These are phyloP conservation scores for Aspergillus olivimuriae DNA, from an alignment of 495 filamentous ascomycete genomes.

Conservation along the genomic window DNA sequence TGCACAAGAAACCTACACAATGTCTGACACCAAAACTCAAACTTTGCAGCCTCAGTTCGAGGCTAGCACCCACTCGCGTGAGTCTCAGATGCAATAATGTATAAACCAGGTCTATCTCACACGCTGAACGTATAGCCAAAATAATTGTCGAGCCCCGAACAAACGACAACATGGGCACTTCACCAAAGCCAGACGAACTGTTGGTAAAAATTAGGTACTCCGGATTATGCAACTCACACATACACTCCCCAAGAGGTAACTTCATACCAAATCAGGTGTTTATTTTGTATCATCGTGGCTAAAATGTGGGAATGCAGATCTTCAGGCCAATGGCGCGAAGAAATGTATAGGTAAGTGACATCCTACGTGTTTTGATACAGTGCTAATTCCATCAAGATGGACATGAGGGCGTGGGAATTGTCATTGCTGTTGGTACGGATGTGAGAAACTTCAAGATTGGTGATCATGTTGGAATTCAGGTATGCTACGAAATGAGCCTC, in stretches of 20 bases:
- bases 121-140: no score
- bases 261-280: neutral
- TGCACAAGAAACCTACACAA: no score
- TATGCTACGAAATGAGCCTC: neutral
- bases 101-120: neutral
- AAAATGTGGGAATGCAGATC: neutral
- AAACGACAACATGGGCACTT: neutral
- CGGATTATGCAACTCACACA: neutral
- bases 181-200: neutral
- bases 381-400: neutral
- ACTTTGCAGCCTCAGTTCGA: no score
- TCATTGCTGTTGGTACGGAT: neutral
- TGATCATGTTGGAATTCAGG: constrained; percentile 9
- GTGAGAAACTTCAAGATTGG: neutral
- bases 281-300: neutral
- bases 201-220: neutral
- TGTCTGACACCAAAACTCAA: no score
- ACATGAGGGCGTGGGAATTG: neutral
- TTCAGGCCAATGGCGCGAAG: neutral
- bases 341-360: neutral
- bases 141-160: neutral
- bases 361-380: neutral
- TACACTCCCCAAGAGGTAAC: neutral
- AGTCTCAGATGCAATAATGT: no score
- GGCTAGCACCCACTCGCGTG: no score